phyloP scores from a whole-genome alignment of 192 early-diverging fungal species.

The Dispira parvispora region DNA sequence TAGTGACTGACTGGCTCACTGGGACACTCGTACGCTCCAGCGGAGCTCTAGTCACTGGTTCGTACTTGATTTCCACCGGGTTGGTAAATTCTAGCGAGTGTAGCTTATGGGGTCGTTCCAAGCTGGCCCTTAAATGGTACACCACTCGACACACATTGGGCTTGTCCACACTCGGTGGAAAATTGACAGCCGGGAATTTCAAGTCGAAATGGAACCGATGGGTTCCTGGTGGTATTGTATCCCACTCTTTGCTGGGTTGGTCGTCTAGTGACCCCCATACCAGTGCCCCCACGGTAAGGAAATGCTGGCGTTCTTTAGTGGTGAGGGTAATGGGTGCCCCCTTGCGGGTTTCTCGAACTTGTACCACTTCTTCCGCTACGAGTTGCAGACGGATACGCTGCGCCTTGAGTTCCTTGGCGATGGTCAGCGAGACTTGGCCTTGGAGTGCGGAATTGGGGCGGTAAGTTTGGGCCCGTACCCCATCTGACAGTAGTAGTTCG shows the following conservation, averaged over 20 bases:
- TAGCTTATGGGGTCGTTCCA: slow-evolving; percentile 5
- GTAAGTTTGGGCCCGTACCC: not conserved
- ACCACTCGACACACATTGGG: not conserved
- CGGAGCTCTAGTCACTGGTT: not conserved
- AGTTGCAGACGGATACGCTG: slow-evolving; percentile 9
- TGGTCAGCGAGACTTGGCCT: slow-evolving; percentile 8
- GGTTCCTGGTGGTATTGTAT: slow-evolving; percentile 10
- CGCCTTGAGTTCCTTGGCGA: not conserved
- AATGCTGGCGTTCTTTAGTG: slow-evolving; percentile 4
- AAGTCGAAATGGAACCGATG: slow-evolving; percentile 7
- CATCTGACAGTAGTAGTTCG: not conserved
- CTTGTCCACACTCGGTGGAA: not conserved
- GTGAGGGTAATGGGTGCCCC: slow-evolving; percentile 4
- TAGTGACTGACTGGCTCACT: not conserved
- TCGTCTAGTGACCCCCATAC: slow-evolving; percentile 5
- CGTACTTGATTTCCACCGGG: not conserved
- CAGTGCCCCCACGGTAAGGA: not conserved
- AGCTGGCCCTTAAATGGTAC: not conserved
- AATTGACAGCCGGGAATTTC: slow-evolving; percentile 7
- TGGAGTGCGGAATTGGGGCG: not conserved
- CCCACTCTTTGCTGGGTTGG: slow-evolving; percentile 3
- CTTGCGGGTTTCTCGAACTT: slow-evolving; percentile 9
- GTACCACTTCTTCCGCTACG: slow-evolving; percentile 4
- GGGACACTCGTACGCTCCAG: no score
- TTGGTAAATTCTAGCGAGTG: not conserved